Evolutionary conservation across 805 yeast genomes (phyloP).

Genomic region (Grigorovia transvaalensis): DNA sequence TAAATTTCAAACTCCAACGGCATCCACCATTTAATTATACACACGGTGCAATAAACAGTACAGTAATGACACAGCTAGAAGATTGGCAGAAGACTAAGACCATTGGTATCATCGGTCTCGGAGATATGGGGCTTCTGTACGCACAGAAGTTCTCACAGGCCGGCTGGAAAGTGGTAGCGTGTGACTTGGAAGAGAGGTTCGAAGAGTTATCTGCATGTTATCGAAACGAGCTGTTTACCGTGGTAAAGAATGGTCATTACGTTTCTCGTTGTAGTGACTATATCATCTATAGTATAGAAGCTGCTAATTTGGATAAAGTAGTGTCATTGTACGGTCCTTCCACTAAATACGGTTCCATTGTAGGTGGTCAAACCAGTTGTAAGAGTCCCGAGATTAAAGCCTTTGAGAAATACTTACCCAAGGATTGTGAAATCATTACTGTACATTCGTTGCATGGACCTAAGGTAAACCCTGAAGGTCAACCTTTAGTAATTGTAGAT

Average conservation of each 20-base stretch:
- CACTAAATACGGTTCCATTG: conserved; percentile 76
- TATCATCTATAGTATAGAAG: conserved; percentile 86
- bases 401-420: conserved; percentile 64
- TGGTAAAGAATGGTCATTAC: conserved; percentile 68
- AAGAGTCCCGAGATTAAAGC: conserved; percentile 84
- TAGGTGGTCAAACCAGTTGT: conserved; percentile 98
- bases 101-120: conserved; percentile 89
- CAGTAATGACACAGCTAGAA: conserved; percentile 6
- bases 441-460: conserved; percentile 96
- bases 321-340: conserved; percentile 76
- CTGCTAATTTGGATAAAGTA: conserved; percentile 66
- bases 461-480: conserved; percentile 76
- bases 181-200: conserved; percentile 66
- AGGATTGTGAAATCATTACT: conserved; percentile 72
- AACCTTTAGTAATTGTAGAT: conserved; percentile 78
- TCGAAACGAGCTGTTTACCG: conserved; percentile 36
- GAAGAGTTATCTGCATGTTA: conserved; percentile 35
- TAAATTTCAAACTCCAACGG: background rate
- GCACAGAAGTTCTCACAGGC: conserved; percentile 67
- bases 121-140: conserved; percentile 92
- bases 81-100: conserved; percentile 38
- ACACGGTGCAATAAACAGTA: background rate
- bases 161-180: conserved; percentile 85
- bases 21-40: background rate
- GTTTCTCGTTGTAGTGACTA: conserved; percentile 78